Evolutionary conservation across 2,329 filamentous ascomycete genomes (phyloP).

Genomic region (Fusarium praegraminearum): DNA sequence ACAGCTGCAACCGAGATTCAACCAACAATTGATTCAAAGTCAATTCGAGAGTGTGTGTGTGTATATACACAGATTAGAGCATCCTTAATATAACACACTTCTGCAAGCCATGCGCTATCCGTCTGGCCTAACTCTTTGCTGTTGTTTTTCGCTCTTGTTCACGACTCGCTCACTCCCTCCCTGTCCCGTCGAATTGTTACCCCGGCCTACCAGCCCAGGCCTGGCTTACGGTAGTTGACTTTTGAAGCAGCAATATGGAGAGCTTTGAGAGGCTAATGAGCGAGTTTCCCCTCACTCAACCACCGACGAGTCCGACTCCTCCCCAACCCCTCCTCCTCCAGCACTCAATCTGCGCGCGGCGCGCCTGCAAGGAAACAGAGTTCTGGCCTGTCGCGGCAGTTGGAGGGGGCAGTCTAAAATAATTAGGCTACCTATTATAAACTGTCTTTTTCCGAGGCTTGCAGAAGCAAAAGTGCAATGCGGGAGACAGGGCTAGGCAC

Average conservation of each 20-base stretch:
- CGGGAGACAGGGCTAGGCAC: neutral
- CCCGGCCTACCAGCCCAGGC: neutral
- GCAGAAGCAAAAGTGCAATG: constrained; percentile 23
- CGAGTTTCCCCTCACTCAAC: neutral
- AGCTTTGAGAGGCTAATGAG: constrained; percentile 14
- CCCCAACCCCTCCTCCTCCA: neutral
- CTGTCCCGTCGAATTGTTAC: neutral
- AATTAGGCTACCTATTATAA: neutral
- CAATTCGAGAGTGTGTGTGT: constrained; percentile 1
- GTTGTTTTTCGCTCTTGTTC: neutral
- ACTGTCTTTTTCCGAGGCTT: neutral
- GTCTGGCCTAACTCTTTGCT: constrained; percentile 7
- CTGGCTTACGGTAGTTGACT: neutral
- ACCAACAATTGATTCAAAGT: constrained; percentile 7
- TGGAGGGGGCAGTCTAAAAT: constrained; percentile 2
- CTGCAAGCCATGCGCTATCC: constrained; percentile 26
- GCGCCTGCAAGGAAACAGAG: constrained; percentile 16
- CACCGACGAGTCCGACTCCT: neutral
- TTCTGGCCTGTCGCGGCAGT: constrained; percentile 23
- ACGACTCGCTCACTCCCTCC: neutral
- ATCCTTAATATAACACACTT: constrained; percentile 20
- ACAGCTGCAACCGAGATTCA: neutral
- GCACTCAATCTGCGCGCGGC: constrained; percentile 1
- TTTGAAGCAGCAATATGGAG: constrained; percentile 11
- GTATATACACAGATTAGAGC: neutral